Conservation (phyloP, 192 early-diverging fungal genomes). For the Linnemannia hyalina region DNA sequence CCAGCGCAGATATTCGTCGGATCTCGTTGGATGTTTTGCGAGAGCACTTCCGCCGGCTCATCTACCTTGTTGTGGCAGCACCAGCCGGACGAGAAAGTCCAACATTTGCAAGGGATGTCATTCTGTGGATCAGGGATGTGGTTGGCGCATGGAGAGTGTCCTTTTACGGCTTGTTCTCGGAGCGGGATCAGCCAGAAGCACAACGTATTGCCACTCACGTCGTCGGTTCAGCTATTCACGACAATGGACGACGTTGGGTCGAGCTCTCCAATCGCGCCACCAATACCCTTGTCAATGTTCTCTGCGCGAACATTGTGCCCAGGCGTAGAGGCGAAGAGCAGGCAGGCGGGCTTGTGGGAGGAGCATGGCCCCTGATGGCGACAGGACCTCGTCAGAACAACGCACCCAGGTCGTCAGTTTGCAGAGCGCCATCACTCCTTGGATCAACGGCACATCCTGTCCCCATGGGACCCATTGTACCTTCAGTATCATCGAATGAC, state of each 20-base stretch:
- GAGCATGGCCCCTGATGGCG: slow-evolving; percentile 54
- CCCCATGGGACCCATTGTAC: slow-evolving; percentile 28
- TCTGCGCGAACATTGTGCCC: slow-evolving; percentile 50
- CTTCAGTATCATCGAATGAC: slow-evolving; percentile 4
- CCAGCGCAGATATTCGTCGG: slow-evolving; percentile 43
- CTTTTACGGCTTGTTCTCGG: slow-evolving; percentile 48
- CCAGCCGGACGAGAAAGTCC: slow-evolving; percentile 43
- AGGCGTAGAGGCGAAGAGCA: slow-evolving; percentile 47
- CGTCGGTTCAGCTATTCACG: slow-evolving; percentile 49
- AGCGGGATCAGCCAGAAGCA: slow-evolving; percentile 50
- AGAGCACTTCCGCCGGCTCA: slow-evolving; percentile 49
- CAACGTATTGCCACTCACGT: slow-evolving; percentile 53
- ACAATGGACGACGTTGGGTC: slow-evolving; percentile 51
- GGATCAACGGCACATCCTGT: slow-evolving; percentile 50
- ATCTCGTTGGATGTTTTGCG: slow-evolving; percentile 50
- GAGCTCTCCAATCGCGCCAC: slow-evolving; percentile 50
- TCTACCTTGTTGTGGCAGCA: slow-evolving; percentile 53
- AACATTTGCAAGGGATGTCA: slow-evolving; percentile 53
- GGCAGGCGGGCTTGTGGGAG: slow-evolving; percentile 50
- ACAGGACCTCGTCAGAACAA: slow-evolving; percentile 35
- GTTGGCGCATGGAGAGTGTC: slow-evolving; percentile 53
- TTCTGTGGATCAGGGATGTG: slow-evolving; percentile 57
- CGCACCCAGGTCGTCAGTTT: slow-evolving; percentile 6
- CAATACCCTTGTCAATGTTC: slow-evolving; percentile 53
- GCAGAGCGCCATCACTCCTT: slow-evolving; percentile 46